Evolutionary conservation across 257 asterid genomes (phyloP).

Genomic region (Solanum lycopersicoides): DNA sequence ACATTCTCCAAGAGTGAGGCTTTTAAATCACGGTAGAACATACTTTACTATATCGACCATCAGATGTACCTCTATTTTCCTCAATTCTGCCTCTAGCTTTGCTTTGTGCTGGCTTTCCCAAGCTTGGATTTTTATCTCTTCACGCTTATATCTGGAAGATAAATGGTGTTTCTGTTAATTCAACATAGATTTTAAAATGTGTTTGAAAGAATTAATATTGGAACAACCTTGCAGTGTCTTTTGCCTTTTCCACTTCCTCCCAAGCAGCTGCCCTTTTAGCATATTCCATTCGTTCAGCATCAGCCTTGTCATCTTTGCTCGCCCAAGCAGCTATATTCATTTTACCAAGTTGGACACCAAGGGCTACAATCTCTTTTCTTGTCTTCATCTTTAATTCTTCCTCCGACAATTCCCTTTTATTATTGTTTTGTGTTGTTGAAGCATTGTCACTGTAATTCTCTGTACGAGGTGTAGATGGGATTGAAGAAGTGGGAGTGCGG

Average conservation of each 20-base stretch:
- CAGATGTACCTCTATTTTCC: constrained; percentile 70
- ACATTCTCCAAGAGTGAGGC: neutral
- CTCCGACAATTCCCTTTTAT: constrained; percentile 58
- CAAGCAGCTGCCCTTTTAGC: constrained; percentile 85
- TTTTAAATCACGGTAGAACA: neutral
- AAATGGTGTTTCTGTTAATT: neutral
- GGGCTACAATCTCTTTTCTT: constrained; percentile 81
- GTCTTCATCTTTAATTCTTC: constrained; percentile 73
- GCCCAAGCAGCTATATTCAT: constrained; percentile 99
- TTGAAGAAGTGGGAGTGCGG: constrained; percentile 83
- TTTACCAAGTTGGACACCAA: constrained; percentile 92
- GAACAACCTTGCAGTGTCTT: constrained; percentile 74
- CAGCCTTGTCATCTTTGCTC: constrained; percentile 64
- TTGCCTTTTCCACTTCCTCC: constrained; percentile 88
- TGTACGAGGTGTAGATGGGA: constrained; percentile 80
- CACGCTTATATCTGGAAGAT: constrained; percentile 64
- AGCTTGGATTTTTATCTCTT: constrained; percentile 83
- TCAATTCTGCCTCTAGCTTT: constrained; percentile 91
- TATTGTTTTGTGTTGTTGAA: constrained; percentile 25
- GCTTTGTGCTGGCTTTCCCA: constrained; percentile 97
- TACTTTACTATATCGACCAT: neutral
- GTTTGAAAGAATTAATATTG: neutral
- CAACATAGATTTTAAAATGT: neutral
- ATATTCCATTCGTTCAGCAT: constrained; percentile 45
- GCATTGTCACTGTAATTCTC: constrained; percentile 16